Evolutionary conservation across 2,329 filamentous ascomycete species (phyloP), one percentile per base, ranked within the genome.

Genomic region (Xylariaceae sp.): DNA sequence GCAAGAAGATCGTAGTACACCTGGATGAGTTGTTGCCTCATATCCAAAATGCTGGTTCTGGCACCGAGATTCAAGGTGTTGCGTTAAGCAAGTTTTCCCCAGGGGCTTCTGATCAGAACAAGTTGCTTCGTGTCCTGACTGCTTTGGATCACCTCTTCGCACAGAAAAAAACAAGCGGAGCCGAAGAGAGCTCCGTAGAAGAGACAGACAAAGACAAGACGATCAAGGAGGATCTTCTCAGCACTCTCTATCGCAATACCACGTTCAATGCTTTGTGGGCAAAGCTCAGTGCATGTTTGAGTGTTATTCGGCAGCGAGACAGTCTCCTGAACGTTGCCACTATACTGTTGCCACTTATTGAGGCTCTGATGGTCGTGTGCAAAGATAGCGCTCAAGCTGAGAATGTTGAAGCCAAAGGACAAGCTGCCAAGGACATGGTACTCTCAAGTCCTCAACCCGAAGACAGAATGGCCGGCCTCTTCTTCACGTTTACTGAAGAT

Each of bases 311-410:
- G 41, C 82, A 94, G 66, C 87, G 91, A 46, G 91, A 95, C 64
- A 94, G 89, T 63, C 93, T 97, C 84, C 82, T 97, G 61, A 96
- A 95, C 60, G 91, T 98, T 45, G 94, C 93, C 22, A 97, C 92
- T 1, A 97, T 97, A 53, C 77, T 98, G 21, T 74, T 97, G 27
- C 93, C 93, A 22, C 74, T 98, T 22, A 96, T 98, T 50, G 93
- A 98, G 67, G 89, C 91, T 5, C 75, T 98, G 50, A 98, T 98
- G 93, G 93, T 98, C 42, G 91, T 98, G 22, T 98, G 94, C 78
- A 98, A 97, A 74, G 97, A 97, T 66, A 95, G 90, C 7, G 86
- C 89, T 2, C 74, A 90, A 43, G 85, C 83, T 60, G 87, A 93
- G 49, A 71, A 81, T 21, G 67, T 76, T 2, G 55, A 63, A 8